Percentiles rank a stretch among this genome's conserved stretches.
phyloP scores from a whole-genome alignment of 306 rosid species.

The Ochetophila trinervis region DNA sequence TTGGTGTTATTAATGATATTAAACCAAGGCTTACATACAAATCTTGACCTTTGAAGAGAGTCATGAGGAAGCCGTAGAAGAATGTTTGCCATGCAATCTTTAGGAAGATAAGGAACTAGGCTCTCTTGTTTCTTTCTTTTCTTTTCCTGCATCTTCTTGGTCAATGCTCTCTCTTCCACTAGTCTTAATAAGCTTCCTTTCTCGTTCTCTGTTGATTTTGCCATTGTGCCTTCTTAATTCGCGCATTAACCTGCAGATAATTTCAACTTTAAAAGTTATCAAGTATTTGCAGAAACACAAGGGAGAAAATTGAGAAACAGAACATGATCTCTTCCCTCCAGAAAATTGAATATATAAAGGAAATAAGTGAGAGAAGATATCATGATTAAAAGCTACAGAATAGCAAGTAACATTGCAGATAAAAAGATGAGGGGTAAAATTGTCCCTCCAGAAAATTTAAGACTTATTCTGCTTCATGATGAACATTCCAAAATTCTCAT shows the following conservation, averaged over 20 bases:
- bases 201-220: conserved; percentile 20
- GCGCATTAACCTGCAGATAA: conserved; percentile 11
- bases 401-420: no score
- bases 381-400: no score
- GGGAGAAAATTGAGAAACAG: no score
- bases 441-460: no score
- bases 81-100: conserved; percentile 43
- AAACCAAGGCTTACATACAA: conserved; percentile 52
- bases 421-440: no score
- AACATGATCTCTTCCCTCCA: no score
- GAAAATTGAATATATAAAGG: no score
- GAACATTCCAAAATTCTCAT: no score
- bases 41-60: conserved; percentile 41
- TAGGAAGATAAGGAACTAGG: conserved; percentile 34
- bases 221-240: conserved; percentile 18
- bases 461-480: no score
- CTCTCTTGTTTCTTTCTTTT: conserved; percentile 30
- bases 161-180: conserved; percentile 31
- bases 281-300: no score
- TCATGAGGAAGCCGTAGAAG: conserved; percentile 45
- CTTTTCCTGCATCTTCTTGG: conserved; percentile 28
- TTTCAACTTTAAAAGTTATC: not conserved
- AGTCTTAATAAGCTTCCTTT: conserved; percentile 23
- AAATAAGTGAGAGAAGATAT: no score
- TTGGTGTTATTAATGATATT: conserved; percentile 25